These are phyloP conservation scores for Chaetothyriales sp. DNA, from an alignment of 2,329 filamentous ascomycete species.

Conservation along the genomic window DNA sequence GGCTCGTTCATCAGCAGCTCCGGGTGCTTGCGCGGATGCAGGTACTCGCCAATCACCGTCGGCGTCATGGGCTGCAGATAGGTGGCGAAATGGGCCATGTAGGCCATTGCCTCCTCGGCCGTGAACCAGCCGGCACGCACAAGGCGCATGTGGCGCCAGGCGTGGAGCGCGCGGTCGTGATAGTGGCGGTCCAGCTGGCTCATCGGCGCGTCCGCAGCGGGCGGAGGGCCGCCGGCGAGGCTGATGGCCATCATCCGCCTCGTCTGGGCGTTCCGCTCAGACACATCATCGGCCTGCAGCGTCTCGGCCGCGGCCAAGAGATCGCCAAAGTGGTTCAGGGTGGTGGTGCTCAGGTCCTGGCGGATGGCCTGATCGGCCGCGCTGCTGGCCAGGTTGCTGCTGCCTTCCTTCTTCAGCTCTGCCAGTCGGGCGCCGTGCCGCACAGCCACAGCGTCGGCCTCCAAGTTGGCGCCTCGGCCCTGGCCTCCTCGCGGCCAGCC, in stretches of 20 bases:
- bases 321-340: not conserved
- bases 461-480: not conserved
- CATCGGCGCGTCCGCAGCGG: not conserved
- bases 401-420: not conserved
- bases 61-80: conserved; percentile 85
- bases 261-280: not conserved
- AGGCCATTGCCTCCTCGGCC: conserved; percentile 79
- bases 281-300: not conserved
- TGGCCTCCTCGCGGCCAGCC: too few species aligned
- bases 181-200: not conserved
- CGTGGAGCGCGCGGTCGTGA: conserved; percentile 46
- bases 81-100: conserved; percentile 91
- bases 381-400: not conserved
- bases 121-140: conserved; percentile 97
- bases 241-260: not conserved
- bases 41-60: conserved; percentile 83
- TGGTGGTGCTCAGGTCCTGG: not conserved
- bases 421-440: too few species aligned
- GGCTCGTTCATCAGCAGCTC: conserved; percentile 80
- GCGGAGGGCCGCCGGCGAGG: not conserved
- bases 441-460: too few species aligned
- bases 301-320: not conserved
- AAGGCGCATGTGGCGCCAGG: conserved; percentile 88
- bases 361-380: not conserved
- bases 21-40: conserved; percentile 63